phyloP scores from a whole-genome alignment of 176 grass and related monocot genomes.

The Bothriochloa decipiens region DNA sequence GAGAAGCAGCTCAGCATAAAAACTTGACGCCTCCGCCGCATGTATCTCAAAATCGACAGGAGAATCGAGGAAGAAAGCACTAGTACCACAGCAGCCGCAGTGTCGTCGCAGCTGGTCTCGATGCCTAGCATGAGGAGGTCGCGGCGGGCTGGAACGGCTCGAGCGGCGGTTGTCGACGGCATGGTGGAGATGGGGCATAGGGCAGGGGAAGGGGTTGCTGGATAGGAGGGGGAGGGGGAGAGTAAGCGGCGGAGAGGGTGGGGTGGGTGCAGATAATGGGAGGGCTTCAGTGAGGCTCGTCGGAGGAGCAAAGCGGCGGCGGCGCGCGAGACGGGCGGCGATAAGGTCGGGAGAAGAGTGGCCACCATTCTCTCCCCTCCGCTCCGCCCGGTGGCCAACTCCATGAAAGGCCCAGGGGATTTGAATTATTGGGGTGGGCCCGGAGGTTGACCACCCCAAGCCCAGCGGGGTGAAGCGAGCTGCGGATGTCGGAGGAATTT shows the following conservation, averaged over 20 bases:
- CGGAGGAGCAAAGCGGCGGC: conserved; percentile 42
- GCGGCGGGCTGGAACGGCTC: not conserved
- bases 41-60: not conserved
- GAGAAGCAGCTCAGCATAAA: conserved; percentile 19
- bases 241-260: conserved; percentile 15
- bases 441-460: no score
- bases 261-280: not conserved
- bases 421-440: no score
- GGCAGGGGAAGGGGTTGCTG: not conserved
- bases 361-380: conserved; percentile 49
- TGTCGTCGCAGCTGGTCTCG: conserved; percentile 96
- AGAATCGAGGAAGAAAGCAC: not conserved
- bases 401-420: not conserved
- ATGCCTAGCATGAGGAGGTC: conserved; percentile 86
- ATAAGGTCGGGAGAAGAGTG: conserved; percentile 60
- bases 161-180: not conserved
- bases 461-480: no score
- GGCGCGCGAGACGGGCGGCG: conserved; percentile 53
- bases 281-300: conserved; percentile 14
- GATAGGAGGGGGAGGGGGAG: not conserved
- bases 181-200: conserved; percentile 29
- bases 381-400: not conserved
- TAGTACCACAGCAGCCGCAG: conserved; percentile 74
- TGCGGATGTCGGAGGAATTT: no score
- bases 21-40: conserved; percentile 15